Conservation (phyloP, 306 rosid genomes). For the Acacia crassicarpa region DNA sequence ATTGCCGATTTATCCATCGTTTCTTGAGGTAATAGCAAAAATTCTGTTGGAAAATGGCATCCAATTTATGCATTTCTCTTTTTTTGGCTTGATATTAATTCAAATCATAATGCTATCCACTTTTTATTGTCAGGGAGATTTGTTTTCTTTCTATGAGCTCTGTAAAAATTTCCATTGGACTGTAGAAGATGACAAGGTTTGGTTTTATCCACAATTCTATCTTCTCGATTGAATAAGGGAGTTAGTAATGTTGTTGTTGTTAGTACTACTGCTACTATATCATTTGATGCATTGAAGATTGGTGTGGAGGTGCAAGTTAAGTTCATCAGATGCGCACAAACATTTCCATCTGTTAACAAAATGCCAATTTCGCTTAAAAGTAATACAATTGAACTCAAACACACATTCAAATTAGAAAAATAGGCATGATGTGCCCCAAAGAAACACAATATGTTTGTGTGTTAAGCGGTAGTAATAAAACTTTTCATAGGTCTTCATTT, state of each 20-base stretch:
- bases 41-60: neutral
- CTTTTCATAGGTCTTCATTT: neutral
- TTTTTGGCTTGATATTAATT: neutral
- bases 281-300: constrained; percentile 10
- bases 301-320: neutral
- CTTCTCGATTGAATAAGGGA: constrained; percentile 12
- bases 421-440: constrained; percentile 6
- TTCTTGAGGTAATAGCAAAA: constrained; percentile 66
- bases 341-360: neutral
- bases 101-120: constrained; percentile 29
- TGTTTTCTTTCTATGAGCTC: constrained; percentile 86
- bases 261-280: neutral
- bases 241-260: neutral
- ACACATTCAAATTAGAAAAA: neutral
- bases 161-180: constrained; percentile 89
- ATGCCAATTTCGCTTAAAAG: constrained; percentile 3
- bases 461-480: neutral
- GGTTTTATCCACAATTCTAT: constrained; percentile 16
- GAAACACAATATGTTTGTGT: neutral
- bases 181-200: constrained; percentile 83
- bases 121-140: constrained; percentile 62
- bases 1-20: constrained; percentile 82
- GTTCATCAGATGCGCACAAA: neutral
- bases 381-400: neutral
- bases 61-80: neutral